phyloP scores from a whole-genome alignment of 306 rosid genomes.

The Vigna trinervia region DNA sequence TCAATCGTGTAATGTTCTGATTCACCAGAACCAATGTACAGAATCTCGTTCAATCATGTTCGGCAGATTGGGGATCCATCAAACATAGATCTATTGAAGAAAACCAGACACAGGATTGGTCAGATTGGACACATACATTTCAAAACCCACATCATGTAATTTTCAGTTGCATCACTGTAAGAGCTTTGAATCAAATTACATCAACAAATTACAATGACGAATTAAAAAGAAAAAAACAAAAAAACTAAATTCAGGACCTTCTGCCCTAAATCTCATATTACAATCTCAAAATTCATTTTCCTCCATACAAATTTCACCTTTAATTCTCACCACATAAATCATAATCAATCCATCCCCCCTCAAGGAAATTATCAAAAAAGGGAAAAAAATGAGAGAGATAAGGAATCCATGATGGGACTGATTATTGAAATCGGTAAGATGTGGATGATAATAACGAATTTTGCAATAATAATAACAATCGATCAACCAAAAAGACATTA shows the following conservation, averaged over 20 bases:
- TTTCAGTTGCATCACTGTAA: conserved; percentile 46
- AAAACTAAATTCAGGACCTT: conserved; percentile 32
- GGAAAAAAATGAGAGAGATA: background rate
- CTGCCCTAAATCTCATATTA: conserved; percentile 44
- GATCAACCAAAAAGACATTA: background rate
- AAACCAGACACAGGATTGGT: background rate
- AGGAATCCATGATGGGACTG: conserved; percentile 48
- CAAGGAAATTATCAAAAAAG: conserved; percentile 22
- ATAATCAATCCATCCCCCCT: conserved; percentile 47
- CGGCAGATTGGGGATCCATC: background rate
- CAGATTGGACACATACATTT: background rate
- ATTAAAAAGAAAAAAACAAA: background rate
- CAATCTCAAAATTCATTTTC: conserved; percentile 41
- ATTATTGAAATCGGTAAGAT: conserved; percentile 37
- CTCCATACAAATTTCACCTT: conserved; percentile 12
- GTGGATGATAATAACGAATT: conserved; percentile 29
- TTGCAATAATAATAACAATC: conserved; percentile 21
- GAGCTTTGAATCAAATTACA: conserved; percentile 48
- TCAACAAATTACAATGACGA: conserved; percentile 21
- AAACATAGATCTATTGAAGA: conserved; percentile 17
- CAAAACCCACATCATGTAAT: conserved; percentile 22
- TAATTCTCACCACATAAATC: background rate
- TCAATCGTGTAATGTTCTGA: background rate
- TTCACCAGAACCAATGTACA: conserved; percentile 6
- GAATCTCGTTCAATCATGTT: background rate